These are phyloP conservation scores for Telfairia occidentalis DNA, from an alignment of 331 rosid genomes.

Conservation along the genomic window DNA sequence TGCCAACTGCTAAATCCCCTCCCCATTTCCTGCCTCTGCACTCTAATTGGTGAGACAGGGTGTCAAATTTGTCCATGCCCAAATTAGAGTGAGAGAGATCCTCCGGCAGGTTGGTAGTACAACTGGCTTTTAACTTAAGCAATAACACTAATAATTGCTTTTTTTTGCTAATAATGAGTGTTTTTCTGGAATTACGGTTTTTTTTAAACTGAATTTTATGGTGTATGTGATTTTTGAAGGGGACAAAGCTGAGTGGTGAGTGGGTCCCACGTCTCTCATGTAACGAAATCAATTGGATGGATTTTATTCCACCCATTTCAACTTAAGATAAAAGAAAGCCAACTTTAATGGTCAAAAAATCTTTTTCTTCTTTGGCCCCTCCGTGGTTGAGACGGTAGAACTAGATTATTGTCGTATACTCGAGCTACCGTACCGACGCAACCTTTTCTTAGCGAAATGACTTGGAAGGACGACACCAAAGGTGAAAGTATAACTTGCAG, in stretches of 20 bases:
- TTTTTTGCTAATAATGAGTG: not conserved
- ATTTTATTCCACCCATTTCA: not conserved
- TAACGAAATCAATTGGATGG: not conserved
- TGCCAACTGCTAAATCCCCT: not conserved
- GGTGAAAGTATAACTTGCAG: not conserved
- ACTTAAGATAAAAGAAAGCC: not conserved
- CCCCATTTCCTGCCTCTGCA: constrained; percentile 6
- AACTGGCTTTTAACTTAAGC: constrained; percentile 1
- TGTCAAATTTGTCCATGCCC: not conserved
- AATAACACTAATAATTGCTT: not conserved
- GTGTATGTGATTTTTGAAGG: not conserved
- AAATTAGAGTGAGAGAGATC: not conserved
- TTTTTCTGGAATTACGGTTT: not conserved
- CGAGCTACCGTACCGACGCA: constrained; percentile 9
- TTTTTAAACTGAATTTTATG: not conserved
- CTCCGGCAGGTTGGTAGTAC: not conserved
- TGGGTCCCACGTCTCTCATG: constrained; percentile 13
- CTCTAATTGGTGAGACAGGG: constrained; percentile 5
- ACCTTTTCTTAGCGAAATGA: constrained; percentile 3
- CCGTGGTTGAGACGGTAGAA: constrained; percentile 8
- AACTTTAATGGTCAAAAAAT: not conserved
- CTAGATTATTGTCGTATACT: not conserved
- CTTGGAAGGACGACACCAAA: no score
- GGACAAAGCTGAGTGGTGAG: not conserved
- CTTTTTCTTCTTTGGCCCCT: not conserved